These are phyloP conservation scores for Tuber melanosporum DNA, from an alignment of 495 filamentous ascomycete genomes.

Conservation along the genomic window DNA sequence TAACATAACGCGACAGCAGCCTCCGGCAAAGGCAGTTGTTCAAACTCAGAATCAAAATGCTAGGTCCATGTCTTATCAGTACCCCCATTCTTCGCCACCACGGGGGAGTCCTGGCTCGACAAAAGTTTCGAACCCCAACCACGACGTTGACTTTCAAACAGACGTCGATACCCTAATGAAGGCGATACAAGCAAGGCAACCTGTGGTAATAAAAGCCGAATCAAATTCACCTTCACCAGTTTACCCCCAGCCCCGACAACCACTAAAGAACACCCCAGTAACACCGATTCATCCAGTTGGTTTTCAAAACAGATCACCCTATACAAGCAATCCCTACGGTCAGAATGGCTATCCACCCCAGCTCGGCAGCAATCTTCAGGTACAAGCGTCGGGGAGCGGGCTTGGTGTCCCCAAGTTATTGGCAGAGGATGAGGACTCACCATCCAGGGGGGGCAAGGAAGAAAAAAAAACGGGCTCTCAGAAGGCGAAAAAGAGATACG, in stretches of 20 bases:
- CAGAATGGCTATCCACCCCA: constrained; percentile 28
- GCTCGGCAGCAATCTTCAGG: constrained; percentile 30
- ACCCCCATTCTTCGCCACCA: constrained; percentile 33
- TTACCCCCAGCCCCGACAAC: constrained; percentile 26
- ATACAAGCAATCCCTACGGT: constrained; percentile 12
- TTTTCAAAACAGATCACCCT: constrained; percentile 27
- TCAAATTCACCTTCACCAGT: constrained; percentile 38
- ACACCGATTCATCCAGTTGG: constrained; percentile 32
- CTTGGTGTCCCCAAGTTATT: constrained; percentile 33
- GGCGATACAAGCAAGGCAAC: constrained; percentile 67
- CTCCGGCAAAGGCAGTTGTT: constrained; percentile 8
- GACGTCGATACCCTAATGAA: constrained; percentile 89
- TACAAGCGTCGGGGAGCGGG: constrained; percentile 12
- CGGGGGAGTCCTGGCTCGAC: constrained; percentile 33
- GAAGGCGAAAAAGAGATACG: constrained; percentile 58
- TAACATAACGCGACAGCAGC: not conserved
- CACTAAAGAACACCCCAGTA: constrained; percentile 31
- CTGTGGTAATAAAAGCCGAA: constrained; percentile 37
- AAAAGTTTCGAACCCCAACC: constrained; percentile 37
- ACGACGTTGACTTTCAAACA: constrained; percentile 62
- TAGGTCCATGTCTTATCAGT: constrained; percentile 31
- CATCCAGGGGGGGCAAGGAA: constrained; percentile 25
- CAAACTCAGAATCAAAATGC: constrained; percentile 28
- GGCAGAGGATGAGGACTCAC: constrained; percentile 27
- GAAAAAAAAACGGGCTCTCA: constrained; percentile 42